Base-by-base conservation (phyloP, 495 filamentous ascomycete species). In the Xylaria scruposa region DNA sequence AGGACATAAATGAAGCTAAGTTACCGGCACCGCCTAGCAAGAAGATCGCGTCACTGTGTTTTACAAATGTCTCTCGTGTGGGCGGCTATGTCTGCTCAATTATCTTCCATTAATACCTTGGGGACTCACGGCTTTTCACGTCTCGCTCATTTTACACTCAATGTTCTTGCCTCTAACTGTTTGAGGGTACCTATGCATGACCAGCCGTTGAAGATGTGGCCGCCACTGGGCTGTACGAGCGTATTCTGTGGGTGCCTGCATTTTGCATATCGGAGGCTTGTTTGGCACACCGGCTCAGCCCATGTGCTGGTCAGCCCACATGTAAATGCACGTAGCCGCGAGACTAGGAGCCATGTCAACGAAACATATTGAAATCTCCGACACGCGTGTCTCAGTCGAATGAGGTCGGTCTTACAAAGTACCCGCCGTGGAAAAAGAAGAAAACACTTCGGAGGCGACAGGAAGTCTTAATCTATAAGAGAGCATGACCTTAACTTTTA, bases 281-380 rank as follows among this genome's bases (percentile, higher is more conserved):
- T 67, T 53, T 46, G 46, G 62, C 13, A 53, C 38, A 42, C 53
- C 8, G 63, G 44, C 63, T 53, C 9, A 42, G 24, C 29, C 26
- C 47, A 51, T 15, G 46, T 36, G 13, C 26, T 40, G 38, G 60
- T 40, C 12, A 44, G 38, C 21, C 26, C 26, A 65, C 24, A 31
- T 6, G 19, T 19, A 17, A 67, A 70, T 44, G 68, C 58, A 70
- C 26, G 68, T 70, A 70, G 21, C 67, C 67, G 67, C 46, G 36
- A 12, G 38, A 68, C 49, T 36, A 17, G 49, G 31, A 33, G 26
- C 24, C 19, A 60, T 29, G 67, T 60, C 51, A 29, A 68, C 19
- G 67, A 44, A 42, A 54, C 21, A 51, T 24, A 67, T 54, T 56
- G 49, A 65, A 65, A 38, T 56, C 65, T 26, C 65, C 65, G 47